Evolutionary conservation across 257 asterid species (phyloP), one percentile per base, ranked within the genome.

Genomic region (Gentiana straminea): DNA sequence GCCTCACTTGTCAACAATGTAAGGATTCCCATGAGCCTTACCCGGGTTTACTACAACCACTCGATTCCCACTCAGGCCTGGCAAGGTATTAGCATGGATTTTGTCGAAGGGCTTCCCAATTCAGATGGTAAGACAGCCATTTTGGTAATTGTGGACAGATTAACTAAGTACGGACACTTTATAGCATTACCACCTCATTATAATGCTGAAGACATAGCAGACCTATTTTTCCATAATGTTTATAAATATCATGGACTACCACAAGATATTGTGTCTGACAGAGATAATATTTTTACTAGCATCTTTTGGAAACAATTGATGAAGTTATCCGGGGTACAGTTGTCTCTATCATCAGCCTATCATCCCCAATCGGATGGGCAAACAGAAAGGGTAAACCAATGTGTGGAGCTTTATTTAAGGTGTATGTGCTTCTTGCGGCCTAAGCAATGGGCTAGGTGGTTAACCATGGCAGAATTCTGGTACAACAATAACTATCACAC

Each of bases 301-400:
- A 4, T n/a, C 11, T 61, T 51, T 51, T 61, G 65, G 57, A 4
- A 38, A 3, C 7, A 33, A 0, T 9, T 49, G 37, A 10, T 51
- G 8, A 1, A 8, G n/a, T 8, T 13, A 13, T 24, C 11, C 3
- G 10, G 24, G 13, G 8, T 7, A 2, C 3, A 13, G 2, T 32
- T 57, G 3, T 9, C 8, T 9, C 3, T 11, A 1, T 47, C 47
- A 7, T 47, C 41, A 10, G 0, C 41, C 13, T 60, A 60, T 12
- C 64, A 49, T 35, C 55, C 54, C 2, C 64, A 47, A 35, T 47
- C 41, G 1, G 65, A 61, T 12, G 54, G 49, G 8, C 62, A 58
- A 10, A 41, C 39, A 2, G 34, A 58, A 35, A 8, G 4, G 6
- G 52, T 58, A 11, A 39, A 39, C 7, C 44, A 7, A 0, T 3